A percentile compares a stretch with the other conserved stretches of the same genome.
phyloP scores from a whole-genome alignment of 495 filamentous ascomycete species.

The Pseudotulostoma volvatum region DNA sequence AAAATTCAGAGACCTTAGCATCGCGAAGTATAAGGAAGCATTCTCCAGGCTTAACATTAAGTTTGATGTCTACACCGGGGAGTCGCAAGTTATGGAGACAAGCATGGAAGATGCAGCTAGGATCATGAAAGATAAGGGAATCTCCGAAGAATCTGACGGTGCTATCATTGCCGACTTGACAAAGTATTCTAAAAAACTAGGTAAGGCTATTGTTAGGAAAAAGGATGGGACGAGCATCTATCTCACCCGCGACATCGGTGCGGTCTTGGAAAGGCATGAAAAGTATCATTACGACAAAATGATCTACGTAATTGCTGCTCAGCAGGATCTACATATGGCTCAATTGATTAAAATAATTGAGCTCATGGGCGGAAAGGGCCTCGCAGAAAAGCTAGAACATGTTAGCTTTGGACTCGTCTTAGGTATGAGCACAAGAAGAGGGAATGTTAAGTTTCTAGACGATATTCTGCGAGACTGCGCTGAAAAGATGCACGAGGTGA shows the following conservation, averaged over 20 bases:
- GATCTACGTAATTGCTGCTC: constrained; percentile 56
- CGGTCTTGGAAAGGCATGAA: constrained; percentile 43
- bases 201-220: constrained; percentile 50
- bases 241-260: constrained; percentile 57
- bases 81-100: constrained; percentile 76
- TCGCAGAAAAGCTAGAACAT: constrained; percentile 46
- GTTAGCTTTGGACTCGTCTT: constrained; percentile 61
- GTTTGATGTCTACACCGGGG: constrained; percentile 87
- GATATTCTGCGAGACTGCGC: constrained; percentile 47
- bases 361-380: constrained; percentile 47
- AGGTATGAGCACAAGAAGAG: constrained; percentile 53
- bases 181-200: constrained; percentile 56
- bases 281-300: constrained; percentile 56
- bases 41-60: constrained; percentile 78
- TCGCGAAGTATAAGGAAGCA: constrained; percentile 65
- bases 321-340: constrained; percentile 57
- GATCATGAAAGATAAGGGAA: constrained; percentile 49
- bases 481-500: constrained; percentile 58
- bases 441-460: constrained; percentile 54
- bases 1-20: constrained; percentile 79
- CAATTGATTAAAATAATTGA: constrained; percentile 58
- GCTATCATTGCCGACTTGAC: constrained; percentile 79
- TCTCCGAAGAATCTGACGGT: constrained; percentile 72
- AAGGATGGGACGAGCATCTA: constrained; percentile 55
- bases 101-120: constrained; percentile 53